phyloP scores from a whole-genome alignment of 129 eudicot species.

The Heracleum sosnowskyi region DNA sequence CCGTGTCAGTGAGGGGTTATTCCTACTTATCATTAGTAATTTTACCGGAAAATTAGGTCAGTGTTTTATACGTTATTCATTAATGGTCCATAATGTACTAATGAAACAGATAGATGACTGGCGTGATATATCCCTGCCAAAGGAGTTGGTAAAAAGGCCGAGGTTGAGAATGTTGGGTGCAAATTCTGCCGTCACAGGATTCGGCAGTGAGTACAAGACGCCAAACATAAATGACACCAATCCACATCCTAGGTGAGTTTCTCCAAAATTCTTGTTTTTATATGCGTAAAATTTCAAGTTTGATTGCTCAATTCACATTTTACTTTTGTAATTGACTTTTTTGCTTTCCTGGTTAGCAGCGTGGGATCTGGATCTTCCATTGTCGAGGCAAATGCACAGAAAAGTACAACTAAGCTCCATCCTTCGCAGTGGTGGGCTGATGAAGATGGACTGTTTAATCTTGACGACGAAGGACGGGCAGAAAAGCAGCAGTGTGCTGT shows the following conservation, averaged over 20 bases:
- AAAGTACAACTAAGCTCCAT: slow-evolving; percentile 34
- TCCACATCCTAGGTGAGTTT: slow-evolving; percentile 51
- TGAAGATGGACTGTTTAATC: slow-evolving; percentile 92
- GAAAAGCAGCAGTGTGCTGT: slow-evolving; percentile 98
- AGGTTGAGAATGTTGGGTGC: slow-evolving; percentile 66
- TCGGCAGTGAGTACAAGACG: slow-evolving; percentile 75
- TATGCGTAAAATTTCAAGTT: not conserved
- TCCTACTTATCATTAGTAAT: not conserved
- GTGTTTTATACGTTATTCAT: not conserved
- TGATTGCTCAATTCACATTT: not conserved
- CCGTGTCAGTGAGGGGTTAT: not conserved
- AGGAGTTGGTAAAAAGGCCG: slow-evolving; percentile 61
- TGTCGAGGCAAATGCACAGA: slow-evolving; percentile 57
- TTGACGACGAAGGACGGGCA: slow-evolving; percentile 87
- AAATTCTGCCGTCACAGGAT: slow-evolving; percentile 78
- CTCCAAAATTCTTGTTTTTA: not conserved
- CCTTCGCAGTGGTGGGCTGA: slow-evolving; percentile 90
- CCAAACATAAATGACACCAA: slow-evolving; percentile 39
- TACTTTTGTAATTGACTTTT: slow-evolving; percentile 6
- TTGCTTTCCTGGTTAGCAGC: slow-evolving; percentile 30
- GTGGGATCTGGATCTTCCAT: slow-evolving; percentile 42
- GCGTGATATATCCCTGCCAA: slow-evolving; percentile 88
- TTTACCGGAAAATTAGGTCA: not conserved
- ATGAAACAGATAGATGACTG: slow-evolving; percentile 90
- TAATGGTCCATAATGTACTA: not conserved